Percentiles rank a stretch among this genome's conserved stretches.
phyloP scores from a whole-genome alignment of 129 eudicot species.

The Escallonia rubra region DNA sequence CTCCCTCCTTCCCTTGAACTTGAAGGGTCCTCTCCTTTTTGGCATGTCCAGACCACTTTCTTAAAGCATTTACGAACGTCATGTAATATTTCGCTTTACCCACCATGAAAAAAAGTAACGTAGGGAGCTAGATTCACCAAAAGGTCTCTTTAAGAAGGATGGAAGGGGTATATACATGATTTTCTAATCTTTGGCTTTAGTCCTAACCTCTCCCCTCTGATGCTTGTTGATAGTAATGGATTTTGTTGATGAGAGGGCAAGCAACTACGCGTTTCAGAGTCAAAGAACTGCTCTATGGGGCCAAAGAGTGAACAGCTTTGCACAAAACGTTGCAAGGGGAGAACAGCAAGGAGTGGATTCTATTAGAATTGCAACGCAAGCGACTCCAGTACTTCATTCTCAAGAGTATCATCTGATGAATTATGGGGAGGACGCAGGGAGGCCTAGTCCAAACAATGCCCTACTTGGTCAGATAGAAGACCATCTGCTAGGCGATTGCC shows the following conservation, averaged over 20 bases:
- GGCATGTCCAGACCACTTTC: too few relatives aligned
- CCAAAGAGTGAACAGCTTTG: too few relatives aligned
- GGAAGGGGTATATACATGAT: too few relatives aligned
- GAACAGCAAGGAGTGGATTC: conserved; percentile 3
- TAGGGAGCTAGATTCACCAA: too few relatives aligned
- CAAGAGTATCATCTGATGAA: conserved; percentile 9
- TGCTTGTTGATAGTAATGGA: conserved; percentile 1
- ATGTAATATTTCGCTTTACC: too few relatives aligned
- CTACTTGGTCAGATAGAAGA: conserved; percentile 3
- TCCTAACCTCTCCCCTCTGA: background rate
- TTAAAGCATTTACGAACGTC: too few relatives aligned
- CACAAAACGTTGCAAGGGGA: background rate
- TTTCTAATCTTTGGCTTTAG: too few relatives aligned
- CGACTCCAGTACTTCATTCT: background rate
- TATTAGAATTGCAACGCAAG: conserved; percentile 6
- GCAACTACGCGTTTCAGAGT: conserved; percentile 3
- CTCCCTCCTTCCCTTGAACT: too few relatives aligned
- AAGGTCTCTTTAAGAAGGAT: too few relatives aligned
- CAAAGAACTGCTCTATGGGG: background rate
- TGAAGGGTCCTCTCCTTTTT: too few relatives aligned
- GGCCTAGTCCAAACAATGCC: conserved; percentile 1
- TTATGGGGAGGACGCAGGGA: conserved; percentile 7
- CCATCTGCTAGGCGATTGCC: conserved; percentile 7
- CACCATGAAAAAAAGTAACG: too few relatives aligned
- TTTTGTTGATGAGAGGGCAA: conserved; percentile 1